Base-by-base conservation (phyloP, 441 rosid genomes). In the Populus hybrid region DNA sequence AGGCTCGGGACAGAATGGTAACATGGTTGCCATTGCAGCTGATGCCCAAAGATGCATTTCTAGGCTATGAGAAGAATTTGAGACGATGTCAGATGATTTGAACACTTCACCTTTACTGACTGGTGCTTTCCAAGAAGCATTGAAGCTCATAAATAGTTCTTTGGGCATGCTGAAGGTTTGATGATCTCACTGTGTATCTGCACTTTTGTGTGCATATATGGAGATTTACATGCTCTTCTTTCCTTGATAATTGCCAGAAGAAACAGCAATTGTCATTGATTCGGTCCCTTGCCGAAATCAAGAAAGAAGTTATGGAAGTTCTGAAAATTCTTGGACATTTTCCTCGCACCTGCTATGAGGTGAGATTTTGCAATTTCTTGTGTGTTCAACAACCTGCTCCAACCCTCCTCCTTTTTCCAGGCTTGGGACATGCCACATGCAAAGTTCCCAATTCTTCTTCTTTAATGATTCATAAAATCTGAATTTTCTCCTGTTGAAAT, bases 51-150 rank as follows among this genome's bases (percentile, higher is more conserved):
- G 82, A 40, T 78, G 90, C 85, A 89, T 93, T 57, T 69, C n/a
- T 32, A 90, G 84, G 75, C 80, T 93, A 53, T 83, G 53, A 35
- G 84, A 72, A 78, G 97, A 92, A 69, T 92, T 93, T 78, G 85
- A 90, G 42, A 76, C 82, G 84, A 87, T 95, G 93, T 83, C 87
- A 10, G 97, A 95, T 83, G 96, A 95, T 84, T 84, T 95, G 84
- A 88, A 85, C 83, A 92, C 98, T 8, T 84, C 98, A 24, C 93
- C 84, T 70, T 79, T 93, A 65, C 87, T 93, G 70, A 92, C 90
- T 4, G 97, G 94, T 75, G 90, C 92, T 73, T 92, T 91, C 79
- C 92, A 86, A 78, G 98, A 95, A 30, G 93, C 89, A 12, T 71
- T 95, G 90, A 93, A 88, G 83, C 87, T 87, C 69, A 83, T 93